phyloP scores from a whole-genome alignment of 1,284 basidiomycete genomes.

The Tylopilus sp. region DNA sequence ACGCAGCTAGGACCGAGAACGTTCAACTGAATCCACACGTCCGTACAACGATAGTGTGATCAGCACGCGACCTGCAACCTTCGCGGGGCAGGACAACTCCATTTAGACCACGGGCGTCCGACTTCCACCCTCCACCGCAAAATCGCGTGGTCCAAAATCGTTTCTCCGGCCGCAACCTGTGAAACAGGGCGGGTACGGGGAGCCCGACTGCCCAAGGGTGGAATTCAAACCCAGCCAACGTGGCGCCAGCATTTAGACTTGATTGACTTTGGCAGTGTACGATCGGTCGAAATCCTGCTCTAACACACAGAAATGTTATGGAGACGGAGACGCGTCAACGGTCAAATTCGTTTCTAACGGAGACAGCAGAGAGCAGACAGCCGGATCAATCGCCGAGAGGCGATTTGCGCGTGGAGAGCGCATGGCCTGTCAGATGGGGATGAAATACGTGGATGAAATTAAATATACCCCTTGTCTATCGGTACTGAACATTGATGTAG shows the following conservation, averaged over 20 bases:
- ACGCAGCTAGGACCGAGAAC: neutral
- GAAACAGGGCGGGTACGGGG: conserved; percentile 29
- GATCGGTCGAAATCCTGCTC: conserved; percentile 15
- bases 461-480: conserved; percentile 23
- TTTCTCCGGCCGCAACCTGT: conserved; percentile 8
- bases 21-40: neutral
- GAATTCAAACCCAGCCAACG: conserved; percentile 26
- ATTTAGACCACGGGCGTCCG: conserved; percentile 11
- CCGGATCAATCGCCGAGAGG: conserved; percentile 23
- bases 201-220: neutral
- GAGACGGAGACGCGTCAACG: conserved; percentile 22
- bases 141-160: conserved; percentile 26
- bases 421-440: neutral
- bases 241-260: conserved; percentile 19
- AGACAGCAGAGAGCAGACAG: conserved; percentile 4
- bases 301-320: neutral
- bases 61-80: conserved; percentile 21
- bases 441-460: conserved; percentile 16
- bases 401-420: conserved; percentile 12
- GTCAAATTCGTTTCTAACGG: conserved; percentile 22
- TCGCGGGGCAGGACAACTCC: conserved; percentile 22
- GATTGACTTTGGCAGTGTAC: conserved; percentile 29
- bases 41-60: neutral
- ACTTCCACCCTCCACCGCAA: conserved; percentile 8
- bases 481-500: conserved; percentile 22